phyloP scores from a whole-genome alignment of 2,329 filamentous ascomycete genomes.

The Curvularia verruculosa region DNA sequence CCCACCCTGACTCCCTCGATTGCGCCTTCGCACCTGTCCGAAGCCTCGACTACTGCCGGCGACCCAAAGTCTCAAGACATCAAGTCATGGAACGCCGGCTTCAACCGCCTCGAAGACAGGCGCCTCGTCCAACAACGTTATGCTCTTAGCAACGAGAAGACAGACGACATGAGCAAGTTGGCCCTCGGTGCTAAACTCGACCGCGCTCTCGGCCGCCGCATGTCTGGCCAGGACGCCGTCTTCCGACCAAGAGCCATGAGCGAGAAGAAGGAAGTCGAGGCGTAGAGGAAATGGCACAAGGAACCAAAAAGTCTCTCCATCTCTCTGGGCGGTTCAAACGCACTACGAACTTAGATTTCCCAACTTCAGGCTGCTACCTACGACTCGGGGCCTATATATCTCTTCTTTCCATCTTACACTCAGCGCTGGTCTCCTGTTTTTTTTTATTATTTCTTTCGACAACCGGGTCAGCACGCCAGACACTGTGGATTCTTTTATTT shows the following conservation, averaged over 20 bases:
- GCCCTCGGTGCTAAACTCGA: conserved; percentile 90
- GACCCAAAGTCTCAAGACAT: conserved; percentile 66
- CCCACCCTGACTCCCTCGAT: conserved; percentile 60
- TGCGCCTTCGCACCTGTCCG: conserved; percentile 52
- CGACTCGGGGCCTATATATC: background rate
- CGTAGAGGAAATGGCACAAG: conserved; percentile 19
- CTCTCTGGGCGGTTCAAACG: conserved; percentile 1
- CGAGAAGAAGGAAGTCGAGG: conserved; percentile 44
- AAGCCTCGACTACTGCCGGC: conserved; percentile 41
- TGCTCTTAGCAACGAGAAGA: conserved; percentile 77
- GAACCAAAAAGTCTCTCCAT: background rate
- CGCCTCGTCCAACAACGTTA: conserved; percentile 83
- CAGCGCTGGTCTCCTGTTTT: background rate
- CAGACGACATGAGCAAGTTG: conserved; percentile 80
- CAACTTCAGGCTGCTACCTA: background rate
- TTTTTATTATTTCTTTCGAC: background rate
- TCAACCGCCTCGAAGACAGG: conserved; percentile 90
- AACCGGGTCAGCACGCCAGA: background rate
- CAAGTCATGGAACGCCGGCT: conserved; percentile 76
- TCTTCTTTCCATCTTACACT: background rate
- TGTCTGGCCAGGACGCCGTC: conserved; percentile 87
- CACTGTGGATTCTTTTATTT: background rate
- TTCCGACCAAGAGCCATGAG: conserved; percentile 64
- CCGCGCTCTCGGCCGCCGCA: conserved; percentile 81
- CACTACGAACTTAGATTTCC: background rate